Percentiles rank a stretch among this genome's conserved stretches.
Conservation (phyloP, 2,329 filamentous ascomycete genomes). For the Alternaria longipes region DNA sequence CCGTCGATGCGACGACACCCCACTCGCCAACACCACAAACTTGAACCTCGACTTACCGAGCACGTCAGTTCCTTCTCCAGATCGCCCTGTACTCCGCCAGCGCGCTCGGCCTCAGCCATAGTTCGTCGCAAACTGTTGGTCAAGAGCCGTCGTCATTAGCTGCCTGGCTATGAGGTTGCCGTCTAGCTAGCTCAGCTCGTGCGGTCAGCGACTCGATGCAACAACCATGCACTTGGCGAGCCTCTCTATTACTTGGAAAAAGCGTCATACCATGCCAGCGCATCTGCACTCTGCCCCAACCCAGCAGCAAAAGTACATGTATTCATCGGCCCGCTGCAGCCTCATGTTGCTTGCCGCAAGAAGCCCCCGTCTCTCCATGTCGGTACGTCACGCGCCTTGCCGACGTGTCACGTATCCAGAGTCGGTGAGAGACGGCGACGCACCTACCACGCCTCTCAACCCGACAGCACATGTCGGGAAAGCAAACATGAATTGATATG, state of each 20-base stretch:
- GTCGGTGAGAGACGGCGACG: slow-evolving; percentile 7
- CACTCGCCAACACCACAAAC: slow-evolving; percentile 18
- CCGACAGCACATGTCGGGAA: not conserved
- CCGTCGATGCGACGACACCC: not conserved
- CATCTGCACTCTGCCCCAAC: slow-evolving; percentile 11
- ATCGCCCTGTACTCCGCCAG: slow-evolving; percentile 65
- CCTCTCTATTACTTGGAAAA: slow-evolving; percentile 10
- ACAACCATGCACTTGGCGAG: slow-evolving; percentile 24
- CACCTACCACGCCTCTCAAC: not conserved
- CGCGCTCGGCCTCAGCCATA: slow-evolving; percentile 47
- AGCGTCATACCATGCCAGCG: slow-evolving; percentile 26
- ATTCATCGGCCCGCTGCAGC: slow-evolving; percentile 1
- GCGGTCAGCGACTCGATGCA: slow-evolving; percentile 28
- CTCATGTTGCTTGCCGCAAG: not conserved
- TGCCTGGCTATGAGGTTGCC: slow-evolving; percentile 8
- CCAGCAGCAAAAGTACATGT: slow-evolving; percentile 1
- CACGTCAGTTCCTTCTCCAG: slow-evolving; percentile 94
- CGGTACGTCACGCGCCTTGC: slow-evolving; percentile 27
- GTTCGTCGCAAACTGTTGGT: slow-evolving; percentile 15
- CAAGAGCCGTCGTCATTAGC: slow-evolving; percentile 14
- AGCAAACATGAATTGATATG: not conserved
- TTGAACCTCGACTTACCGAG: slow-evolving; percentile 71
- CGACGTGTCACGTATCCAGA: slow-evolving; percentile 2
- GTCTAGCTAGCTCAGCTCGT: slow-evolving; percentile 23
- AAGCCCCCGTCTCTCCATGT: slow-evolving; percentile 1